phyloP scores from a whole-genome alignment of 495 filamentous ascomycete genomes.

The Elasticomyces elasticus region DNA sequence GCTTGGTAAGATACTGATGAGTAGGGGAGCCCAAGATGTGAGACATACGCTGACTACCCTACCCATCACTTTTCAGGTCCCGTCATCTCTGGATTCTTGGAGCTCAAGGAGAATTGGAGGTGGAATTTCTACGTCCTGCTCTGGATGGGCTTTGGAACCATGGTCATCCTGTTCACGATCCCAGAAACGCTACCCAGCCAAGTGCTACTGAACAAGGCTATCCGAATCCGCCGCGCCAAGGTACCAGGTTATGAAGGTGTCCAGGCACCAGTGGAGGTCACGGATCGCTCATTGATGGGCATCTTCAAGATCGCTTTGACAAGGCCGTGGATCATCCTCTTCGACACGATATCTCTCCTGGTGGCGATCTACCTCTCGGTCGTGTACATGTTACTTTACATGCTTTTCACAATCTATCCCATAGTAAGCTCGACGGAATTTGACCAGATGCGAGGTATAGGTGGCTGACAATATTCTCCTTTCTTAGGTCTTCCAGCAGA shows the following conservation, averaged over 20 bases:
- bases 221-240: constrained; percentile 30
- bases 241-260: constrained; percentile 38
- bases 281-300: constrained; percentile 32
- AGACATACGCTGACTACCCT: too few relatives aligned
- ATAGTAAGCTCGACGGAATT: too few relatives aligned
- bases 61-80: too few relatives aligned
- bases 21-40: too few relatives aligned
- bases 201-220: constrained; percentile 28
- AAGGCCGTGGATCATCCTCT: constrained; percentile 38
- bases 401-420: constrained; percentile 47
- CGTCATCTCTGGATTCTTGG: constrained; percentile 39
- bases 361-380: constrained; percentile 43
- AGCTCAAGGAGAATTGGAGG: constrained; percentile 38
- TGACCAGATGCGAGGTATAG: too few relatives aligned
- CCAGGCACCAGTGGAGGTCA: constrained; percentile 37
- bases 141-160: constrained; percentile 34
- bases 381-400: constrained; percentile 49
- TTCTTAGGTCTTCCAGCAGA: constrained; percentile 39
- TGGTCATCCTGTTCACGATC: constrained; percentile 39
- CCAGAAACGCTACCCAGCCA: constrained; percentile 33
- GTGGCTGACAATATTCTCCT: too few relatives aligned
- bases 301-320: constrained; percentile 44
- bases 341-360: constrained; percentile 38
- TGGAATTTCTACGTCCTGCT: constrained; percentile 42
- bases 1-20: too few relatives aligned